Percentiles rank a stretch among this genome's conserved stretches.
Conservation (phyloP, 305 asterid species). For the Striga hermonthica region DNA sequence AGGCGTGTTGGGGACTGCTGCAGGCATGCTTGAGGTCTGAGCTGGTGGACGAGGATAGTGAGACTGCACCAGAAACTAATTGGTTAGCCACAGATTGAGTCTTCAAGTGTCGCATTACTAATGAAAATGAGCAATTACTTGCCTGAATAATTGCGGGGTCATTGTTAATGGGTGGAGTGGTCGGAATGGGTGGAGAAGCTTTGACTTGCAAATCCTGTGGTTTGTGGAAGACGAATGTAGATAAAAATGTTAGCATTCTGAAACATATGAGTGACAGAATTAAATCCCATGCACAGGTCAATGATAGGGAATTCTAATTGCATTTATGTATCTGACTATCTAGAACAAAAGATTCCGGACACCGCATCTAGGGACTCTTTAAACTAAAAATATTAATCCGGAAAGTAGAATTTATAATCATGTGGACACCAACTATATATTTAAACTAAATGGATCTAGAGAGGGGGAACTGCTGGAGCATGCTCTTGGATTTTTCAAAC, state of each 20-base stretch:
- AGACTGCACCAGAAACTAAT: conserved; percentile 51
- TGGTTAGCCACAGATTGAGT: conserved; percentile 9
- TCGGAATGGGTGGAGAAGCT: conserved; percentile 70
- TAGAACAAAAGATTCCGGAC: too few relatives aligned
- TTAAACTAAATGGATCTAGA: too few relatives aligned
- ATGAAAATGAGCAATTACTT: conserved; percentile 22
- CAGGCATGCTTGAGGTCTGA: conserved; percentile 54
- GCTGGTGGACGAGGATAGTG: conserved; percentile 62
- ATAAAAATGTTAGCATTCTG: not conserved
- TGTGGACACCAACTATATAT: too few relatives aligned
- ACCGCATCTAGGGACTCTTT: too few relatives aligned
- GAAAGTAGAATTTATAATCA: too few relatives aligned
- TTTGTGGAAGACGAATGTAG: conserved; percentile 37
- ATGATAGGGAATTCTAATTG: not conserved
- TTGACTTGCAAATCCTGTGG: conserved; percentile 83
- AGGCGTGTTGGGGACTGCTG: conserved; percentile 47
- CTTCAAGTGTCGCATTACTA: conserved; percentile 8
- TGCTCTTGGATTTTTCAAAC: not conserved
- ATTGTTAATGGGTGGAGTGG: conserved; percentile 54
- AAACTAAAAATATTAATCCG: too few relatives aligned
- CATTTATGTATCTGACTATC: not conserved
- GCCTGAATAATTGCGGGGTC: conserved; percentile 93
- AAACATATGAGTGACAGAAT: not conserved
- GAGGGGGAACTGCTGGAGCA: too few relatives aligned
- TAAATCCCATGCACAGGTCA: not conserved